Evolutionary conservation across 1,139 yeast species (phyloP).

Genomic region (Entelexis paramagnoliae): DNA sequence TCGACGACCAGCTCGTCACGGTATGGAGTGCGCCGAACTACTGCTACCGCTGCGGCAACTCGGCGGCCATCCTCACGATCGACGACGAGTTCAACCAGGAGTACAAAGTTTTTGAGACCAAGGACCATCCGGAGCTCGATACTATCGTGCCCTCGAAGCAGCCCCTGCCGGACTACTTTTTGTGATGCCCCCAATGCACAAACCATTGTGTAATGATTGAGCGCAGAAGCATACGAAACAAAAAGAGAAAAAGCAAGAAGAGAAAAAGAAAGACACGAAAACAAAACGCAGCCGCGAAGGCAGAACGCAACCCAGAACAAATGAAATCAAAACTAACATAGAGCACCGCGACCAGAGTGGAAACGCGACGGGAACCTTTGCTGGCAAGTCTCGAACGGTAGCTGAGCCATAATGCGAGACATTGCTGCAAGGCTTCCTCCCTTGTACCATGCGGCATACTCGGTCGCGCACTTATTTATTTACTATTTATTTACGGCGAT

Average conservation of each 20-base stretch:
- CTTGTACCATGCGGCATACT: background rate
- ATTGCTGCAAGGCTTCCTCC: background rate
- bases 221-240: too few relatives aligned
- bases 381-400: too few relatives aligned
- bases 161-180: slow-evolving; percentile 69
- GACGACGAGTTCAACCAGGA: slow-evolving; percentile 61
- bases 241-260: too few relatives aligned
- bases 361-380: too few relatives aligned
- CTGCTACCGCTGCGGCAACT: slow-evolving; percentile 91
- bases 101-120: slow-evolving; percentile 81
- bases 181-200: slow-evolving; percentile 29
- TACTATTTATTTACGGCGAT: too few relatives aligned
- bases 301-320: too few relatives aligned
- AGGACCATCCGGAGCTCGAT: slow-evolving; percentile 46
- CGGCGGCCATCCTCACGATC: slow-evolving; percentile 76
- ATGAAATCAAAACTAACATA: too few relatives aligned
- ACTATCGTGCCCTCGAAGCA: slow-evolving; percentile 52
- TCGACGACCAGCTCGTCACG: slow-evolving; percentile 76
- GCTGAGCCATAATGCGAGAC: too few relatives aligned
- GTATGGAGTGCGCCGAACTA: slow-evolving; percentile 94
- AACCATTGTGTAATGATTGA: too few relatives aligned
- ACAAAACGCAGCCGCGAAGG: too few relatives aligned
- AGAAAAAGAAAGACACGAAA: too few relatives aligned
- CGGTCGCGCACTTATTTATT: background rate
- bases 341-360: too few relatives aligned